phyloP scores from a whole-genome alignment of 805 yeast genomes.

The Nakazawaea wyomingensis region DNA sequence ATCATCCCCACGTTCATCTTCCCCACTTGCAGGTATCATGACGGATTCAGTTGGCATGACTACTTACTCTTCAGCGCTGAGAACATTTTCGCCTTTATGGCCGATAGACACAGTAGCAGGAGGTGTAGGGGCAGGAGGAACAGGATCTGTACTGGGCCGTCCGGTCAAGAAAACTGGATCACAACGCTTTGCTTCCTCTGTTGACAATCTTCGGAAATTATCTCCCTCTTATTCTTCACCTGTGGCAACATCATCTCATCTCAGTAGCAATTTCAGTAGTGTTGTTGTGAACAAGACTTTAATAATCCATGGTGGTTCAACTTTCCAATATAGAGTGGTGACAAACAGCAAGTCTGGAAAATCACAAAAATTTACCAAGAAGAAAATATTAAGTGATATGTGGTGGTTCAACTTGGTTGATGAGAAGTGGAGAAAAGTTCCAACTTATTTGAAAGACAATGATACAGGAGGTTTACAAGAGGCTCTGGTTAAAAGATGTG shows the following conservation, averaged over 20 bases:
- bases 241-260: background rate
- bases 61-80: conserved; percentile 2
- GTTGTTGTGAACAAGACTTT: conserved; percentile 17
- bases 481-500: conserved; percentile 12
- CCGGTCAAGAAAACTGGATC: conserved; percentile 2
- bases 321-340: conserved; percentile 21
- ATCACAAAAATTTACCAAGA: conserved; percentile 16
- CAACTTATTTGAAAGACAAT: conserved; percentile 10
- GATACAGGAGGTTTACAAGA: too few species aligned
- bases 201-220: background rate
- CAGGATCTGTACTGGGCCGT: too few species aligned
- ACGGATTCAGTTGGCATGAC: conserved; percentile 3
- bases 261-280: conserved; percentile 1
- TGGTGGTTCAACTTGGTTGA: conserved; percentile 45
- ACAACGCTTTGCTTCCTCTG: background rate
- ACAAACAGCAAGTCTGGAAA: conserved; percentile 16
- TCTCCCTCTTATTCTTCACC: conserved; percentile 1
- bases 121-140: too few species aligned
- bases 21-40: conserved; percentile 2
- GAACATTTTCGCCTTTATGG: background rate
- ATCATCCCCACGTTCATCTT: conserved; percentile 5
- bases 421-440: conserved; percentile 32
- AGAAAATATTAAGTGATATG: conserved; percentile 37
- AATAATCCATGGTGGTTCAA: conserved; percentile 28
- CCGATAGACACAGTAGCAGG: background rate